Conservation (phyloP, 306 rosid genomes). For the Myrica gale region DNA sequence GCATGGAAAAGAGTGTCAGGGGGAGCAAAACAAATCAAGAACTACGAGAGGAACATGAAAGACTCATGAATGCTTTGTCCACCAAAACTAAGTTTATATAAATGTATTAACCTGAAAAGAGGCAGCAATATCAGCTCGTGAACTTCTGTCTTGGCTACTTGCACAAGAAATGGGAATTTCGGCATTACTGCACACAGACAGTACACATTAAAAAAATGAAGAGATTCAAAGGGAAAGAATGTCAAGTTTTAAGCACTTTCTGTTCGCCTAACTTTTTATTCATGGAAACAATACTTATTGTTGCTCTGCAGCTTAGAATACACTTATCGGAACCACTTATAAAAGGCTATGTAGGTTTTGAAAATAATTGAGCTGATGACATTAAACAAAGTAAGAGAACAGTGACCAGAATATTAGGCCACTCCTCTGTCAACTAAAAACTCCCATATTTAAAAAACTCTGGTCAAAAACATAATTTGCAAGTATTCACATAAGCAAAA, state of each 20-base stretch:
- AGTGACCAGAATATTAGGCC: slow-evolving; percentile 10
- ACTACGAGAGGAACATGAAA: slow-evolving; percentile 11
- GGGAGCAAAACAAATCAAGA: slow-evolving; percentile 6
- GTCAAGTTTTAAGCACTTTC: not conserved
- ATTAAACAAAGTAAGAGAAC: not conserved
- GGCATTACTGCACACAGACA: slow-evolving; percentile 57
- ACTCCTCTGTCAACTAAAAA: not conserved
- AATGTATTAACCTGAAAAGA: slow-evolving; percentile 77
- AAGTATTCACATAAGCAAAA: not conserved
- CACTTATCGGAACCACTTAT: not conserved
- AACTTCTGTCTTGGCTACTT: slow-evolving; percentile 57
- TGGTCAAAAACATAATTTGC: slow-evolving; percentile 11
- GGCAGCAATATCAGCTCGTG: slow-evolving; percentile 94
- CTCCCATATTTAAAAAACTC: slow-evolving; percentile 7
- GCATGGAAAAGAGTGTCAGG: slow-evolving; percentile 26
- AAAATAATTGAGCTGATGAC: not conserved
- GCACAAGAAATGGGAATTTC: slow-evolving; percentile 71
- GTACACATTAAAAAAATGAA: slow-evolving; percentile 20
- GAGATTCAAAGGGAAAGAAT: slow-evolving; percentile 5
- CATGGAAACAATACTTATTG: slow-evolving; percentile 3
- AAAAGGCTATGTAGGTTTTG: not conserved
- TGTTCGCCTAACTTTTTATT: slow-evolving; percentile 13
- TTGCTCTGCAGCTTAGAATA: not conserved
- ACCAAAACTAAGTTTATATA: slow-evolving; percentile 12
- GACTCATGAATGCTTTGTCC: not conserved